phyloP scores from a whole-genome alignment of 805 yeast species.

The Ogataea parapolymorpha region DNA sequence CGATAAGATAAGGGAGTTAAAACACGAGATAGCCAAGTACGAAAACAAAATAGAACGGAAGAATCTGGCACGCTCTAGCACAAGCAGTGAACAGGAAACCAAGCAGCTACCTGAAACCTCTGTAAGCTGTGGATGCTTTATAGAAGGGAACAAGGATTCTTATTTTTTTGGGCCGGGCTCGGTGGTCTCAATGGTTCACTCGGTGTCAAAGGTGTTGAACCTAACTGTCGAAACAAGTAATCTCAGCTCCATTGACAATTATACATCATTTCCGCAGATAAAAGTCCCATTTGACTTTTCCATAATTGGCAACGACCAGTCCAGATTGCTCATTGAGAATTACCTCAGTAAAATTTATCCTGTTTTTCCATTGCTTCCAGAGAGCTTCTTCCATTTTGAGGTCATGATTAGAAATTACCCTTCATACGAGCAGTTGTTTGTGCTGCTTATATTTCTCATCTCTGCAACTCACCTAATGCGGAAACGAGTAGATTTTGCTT shows the following conservation, averaged over 20 bases:
- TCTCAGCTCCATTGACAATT: neutral
- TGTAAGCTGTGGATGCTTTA: slow-evolving; percentile 10
- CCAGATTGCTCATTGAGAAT: slow-evolving; percentile 17
- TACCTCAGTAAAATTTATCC: slow-evolving; percentile 20
- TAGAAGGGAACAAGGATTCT: slow-evolving; percentile 8
- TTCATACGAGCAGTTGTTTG: slow-evolving; percentile 16
- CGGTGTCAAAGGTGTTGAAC: slow-evolving; percentile 10
- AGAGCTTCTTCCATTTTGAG: slow-evolving; percentile 19
- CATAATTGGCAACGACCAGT: slow-evolving; percentile 15
- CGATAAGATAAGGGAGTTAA: slow-evolving; percentile 15
- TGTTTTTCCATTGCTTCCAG: slow-evolving; percentile 15
- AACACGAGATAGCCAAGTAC: slow-evolving; percentile 14
- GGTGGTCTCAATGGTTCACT: slow-evolving; percentile 9
- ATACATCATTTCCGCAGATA: neutral
- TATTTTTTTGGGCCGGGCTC: slow-evolving; percentile 22
- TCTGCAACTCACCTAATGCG: slow-evolving; percentile 23
- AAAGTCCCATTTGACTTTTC: slow-evolving; percentile 15
- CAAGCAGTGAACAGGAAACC: no score
- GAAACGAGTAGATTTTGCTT: slow-evolving; percentile 14
- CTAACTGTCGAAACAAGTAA: neutral
- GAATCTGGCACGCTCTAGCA: neutral
- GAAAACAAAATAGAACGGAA: slow-evolving; percentile 14
- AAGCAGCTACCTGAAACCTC: no score
- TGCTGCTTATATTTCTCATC: slow-evolving; percentile 16
- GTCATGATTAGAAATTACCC: slow-evolving; percentile 18